A percentile compares a stretch with the other conserved stretches of the same genome.
These are phyloP conservation scores for Backusella tarrabulga DNA, from an alignment of 192 early-diverging fungal species.

Conservation along the genomic window DNA sequence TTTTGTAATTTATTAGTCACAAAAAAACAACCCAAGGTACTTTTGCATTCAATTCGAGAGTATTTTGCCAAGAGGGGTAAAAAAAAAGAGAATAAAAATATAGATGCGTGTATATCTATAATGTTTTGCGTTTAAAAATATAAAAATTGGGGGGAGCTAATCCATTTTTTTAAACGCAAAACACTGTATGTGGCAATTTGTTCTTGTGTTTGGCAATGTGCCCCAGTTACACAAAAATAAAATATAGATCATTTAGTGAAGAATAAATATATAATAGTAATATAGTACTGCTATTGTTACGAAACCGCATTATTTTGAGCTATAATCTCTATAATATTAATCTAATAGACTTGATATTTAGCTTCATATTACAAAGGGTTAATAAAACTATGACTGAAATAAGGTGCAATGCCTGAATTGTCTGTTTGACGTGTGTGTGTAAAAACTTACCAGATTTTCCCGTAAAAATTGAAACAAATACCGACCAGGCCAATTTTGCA, in stretches of 20 bases:
- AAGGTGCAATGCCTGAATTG: background rate
- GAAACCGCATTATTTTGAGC: background rate
- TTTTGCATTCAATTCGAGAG: background rate
- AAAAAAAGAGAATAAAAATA: background rate
- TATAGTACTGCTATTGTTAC: background rate
- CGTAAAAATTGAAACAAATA: background rate
- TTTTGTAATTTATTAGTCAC: background rate
- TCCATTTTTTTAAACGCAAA: too few species aligned
- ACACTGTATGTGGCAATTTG: background rate
- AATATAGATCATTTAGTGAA: background rate
- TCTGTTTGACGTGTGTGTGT: background rate
- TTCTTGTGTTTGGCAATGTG: background rate
- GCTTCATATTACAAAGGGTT: too few species aligned
- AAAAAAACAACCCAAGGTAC: background rate
- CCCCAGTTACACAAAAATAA: background rate
- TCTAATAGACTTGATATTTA: background rate
- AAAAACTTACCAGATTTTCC: background rate
- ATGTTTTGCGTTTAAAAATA: too few species aligned
- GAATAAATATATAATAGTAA: background rate
- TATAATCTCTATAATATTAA: background rate
- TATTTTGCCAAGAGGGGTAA: background rate
- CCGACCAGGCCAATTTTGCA: background rate
- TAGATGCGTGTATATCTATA: background rate
- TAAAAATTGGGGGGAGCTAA: too few species aligned
- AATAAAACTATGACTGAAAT: background rate